Evolutionary conservation across 768 basidiomycete genomes (phyloP), one percentile per base, ranked within the genome.

Genomic region (Trametes gibbosa): DNA sequence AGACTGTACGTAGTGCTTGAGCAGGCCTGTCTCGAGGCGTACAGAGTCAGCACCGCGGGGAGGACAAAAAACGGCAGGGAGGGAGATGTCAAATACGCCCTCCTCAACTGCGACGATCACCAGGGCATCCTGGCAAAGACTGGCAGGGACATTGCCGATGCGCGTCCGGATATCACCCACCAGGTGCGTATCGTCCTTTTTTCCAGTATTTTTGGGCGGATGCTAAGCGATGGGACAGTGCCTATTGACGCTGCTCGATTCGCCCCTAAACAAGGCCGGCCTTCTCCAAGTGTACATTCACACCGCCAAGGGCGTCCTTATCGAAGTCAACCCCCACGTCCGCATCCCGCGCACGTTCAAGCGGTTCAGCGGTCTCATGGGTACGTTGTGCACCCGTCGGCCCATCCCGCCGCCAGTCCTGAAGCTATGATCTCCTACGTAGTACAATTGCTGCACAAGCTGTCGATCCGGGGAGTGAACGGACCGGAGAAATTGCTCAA

Each of bases 331-430:
- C 73, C 97, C 97, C 2, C 90, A 92, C 74, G 95, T 98, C 12
- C 84, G 97, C 56, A 99, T 99, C 68, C 97, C 97, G 12, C 83
- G 97, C 63, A 99, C 97, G 13, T 98, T 99, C 76, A 99, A 99
- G 76, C 86, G 97, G 10, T 99, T 99, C 75, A 94, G 92, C 58
- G 97, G 97, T 21, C 79, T 99, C 64, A 99, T 99, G 97, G 95
- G 95, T 96, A 69, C 62, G 80, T 63, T 39, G 17, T 34, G 12
- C 34, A 23, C 13, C 12, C 45, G 27, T 57, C 48, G 52, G 29
- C 32, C 24, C 12, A 29, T 35, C 50, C n/a, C 37, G n/a, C 40
- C 16, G 27, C 16, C 23, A 25, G 16, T n/a, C n/a, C 63, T 57
- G 23, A 53, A n/a, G n/a, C n/a, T n/a, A n/a, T n/a, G 13, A 16